These are phyloP conservation scores for Kondoa subrosea DNA, from an alignment of 768 basidiomycete species.

Conservation along the genomic window DNA sequence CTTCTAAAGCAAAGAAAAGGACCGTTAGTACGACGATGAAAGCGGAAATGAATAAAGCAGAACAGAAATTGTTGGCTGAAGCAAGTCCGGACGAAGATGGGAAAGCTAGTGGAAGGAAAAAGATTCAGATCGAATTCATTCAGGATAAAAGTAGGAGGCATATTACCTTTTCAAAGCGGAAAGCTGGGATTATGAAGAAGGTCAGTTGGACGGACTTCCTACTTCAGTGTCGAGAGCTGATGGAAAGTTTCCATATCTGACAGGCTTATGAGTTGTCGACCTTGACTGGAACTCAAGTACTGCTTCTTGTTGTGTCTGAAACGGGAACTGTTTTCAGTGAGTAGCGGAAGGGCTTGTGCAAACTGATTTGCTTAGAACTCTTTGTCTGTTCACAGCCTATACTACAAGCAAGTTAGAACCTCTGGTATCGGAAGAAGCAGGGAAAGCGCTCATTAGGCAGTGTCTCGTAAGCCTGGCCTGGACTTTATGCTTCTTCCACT, in stretches of 20 bases:
- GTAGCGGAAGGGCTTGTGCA: background rate
- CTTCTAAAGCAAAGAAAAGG: background rate
- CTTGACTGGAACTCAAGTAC: constrained; percentile 89
- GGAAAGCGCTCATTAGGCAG: constrained; percentile 17
- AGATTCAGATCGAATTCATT: constrained; percentile 99
- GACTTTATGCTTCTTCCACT: background rate
- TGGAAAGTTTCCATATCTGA: background rate
- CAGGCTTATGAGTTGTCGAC: constrained; percentile 97
- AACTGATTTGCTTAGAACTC: no score
- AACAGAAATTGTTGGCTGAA: background rate
- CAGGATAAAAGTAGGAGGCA: constrained; percentile 80
- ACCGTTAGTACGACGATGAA: background rate
- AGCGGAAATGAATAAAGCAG: background rate
- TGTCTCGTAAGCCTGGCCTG: background rate
- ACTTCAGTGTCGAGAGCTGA: background rate
- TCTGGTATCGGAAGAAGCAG: constrained; percentile 19
- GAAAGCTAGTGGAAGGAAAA: constrained; percentile 42
- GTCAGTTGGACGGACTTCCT: constrained; percentile 33
- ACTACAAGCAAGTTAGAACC: constrained; percentile 50
- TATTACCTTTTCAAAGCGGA: constrained; percentile 99
- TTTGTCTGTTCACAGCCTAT: constrained; percentile 39
- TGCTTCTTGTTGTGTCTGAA: constrained; percentile 93
- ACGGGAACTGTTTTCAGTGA: constrained; percentile 81
- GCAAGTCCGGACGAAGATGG: constrained; percentile 1
- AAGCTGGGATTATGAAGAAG: constrained; percentile 99